Evolutionary conservation across 352 stramenopile genomes (phyloP).

Genomic region (Thalassiosira livingstoniorum): DNA sequence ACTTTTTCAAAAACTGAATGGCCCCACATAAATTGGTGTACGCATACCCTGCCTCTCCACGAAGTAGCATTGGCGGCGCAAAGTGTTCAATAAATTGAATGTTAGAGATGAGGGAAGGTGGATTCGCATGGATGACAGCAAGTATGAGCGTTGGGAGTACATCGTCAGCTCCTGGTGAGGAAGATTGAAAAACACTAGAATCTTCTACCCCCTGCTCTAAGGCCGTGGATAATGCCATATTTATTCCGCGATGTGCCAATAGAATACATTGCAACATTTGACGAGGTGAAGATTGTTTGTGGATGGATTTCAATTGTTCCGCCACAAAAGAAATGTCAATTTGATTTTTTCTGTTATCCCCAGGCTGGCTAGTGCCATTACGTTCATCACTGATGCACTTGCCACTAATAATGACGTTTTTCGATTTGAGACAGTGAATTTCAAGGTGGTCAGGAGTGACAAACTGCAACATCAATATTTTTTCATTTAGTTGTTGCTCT

Average conservation of each 20-base stretch:
- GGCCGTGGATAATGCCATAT: constrained; percentile 59
- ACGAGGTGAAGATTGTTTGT: constrained; percentile 69
- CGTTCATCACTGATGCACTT: background rate
- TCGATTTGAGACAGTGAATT: constrained; percentile 66
- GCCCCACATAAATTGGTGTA: constrained; percentile 83
- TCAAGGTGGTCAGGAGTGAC: constrained; percentile 76
- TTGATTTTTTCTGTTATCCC: background rate
- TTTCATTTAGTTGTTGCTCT: constrained; percentile 48
- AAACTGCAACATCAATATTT: constrained; percentile 77
- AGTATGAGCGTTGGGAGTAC: constrained; percentile 81
- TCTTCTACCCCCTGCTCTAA: constrained; percentile 36
- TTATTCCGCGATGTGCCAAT: constrained; percentile 64
- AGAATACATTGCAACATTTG: constrained; percentile 76
- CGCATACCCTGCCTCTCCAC: constrained; percentile 81
- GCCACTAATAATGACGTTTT: background rate
- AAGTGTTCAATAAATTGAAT: constrained; percentile 78
- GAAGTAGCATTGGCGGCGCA: constrained; percentile 60
- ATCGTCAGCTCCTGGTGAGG: constrained; percentile 76
- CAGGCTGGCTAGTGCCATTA: background rate
- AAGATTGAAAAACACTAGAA: too few species aligned
- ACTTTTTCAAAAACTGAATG: constrained; percentile 75
- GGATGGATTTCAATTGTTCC: constrained; percentile 60
- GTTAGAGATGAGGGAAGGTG: constrained; percentile 53
- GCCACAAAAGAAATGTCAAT: constrained; percentile 59
- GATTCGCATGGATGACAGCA: constrained; percentile 64